These are phyloP conservation scores for Cubamyces sp. DNA, from an alignment of 768 basidiomycete species.

Conservation along the genomic window DNA sequence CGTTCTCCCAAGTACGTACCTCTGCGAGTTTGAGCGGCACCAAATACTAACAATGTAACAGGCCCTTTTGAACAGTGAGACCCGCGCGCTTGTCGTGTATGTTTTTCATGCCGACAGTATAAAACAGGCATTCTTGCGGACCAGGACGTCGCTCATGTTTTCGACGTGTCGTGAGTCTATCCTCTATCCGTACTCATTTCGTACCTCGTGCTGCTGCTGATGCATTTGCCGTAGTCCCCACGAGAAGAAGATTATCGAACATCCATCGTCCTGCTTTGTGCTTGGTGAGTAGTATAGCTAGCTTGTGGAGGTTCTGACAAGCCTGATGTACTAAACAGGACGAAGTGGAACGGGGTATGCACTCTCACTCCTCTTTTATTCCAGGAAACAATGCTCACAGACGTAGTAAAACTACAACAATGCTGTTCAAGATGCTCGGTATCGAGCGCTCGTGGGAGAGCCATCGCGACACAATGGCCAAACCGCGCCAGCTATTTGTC, in stretches of 20 bases:
- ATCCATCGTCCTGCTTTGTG: constrained; percentile 64
- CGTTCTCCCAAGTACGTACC: constrained; percentile 33
- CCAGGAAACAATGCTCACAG: too few relatives aligned
- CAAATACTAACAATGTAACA: constrained; percentile 1
- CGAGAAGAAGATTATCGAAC: constrained; percentile 62
- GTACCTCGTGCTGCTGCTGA: neutral
- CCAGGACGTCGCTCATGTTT: constrained; percentile 43
- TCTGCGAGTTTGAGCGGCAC: neutral
- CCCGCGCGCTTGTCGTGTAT: neutral
- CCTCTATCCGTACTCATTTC: neutral
- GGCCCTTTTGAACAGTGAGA: constrained; percentile 42
- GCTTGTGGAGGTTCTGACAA: neutral
- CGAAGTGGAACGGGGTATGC: constrained; percentile 75
- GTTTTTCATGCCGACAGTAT: neutral
- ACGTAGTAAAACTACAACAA: constrained; percentile 72
- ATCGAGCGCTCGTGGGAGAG: constrained; percentile 60
- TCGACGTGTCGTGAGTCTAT: constrained; percentile 38
- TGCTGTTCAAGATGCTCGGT: constrained; percentile 76
- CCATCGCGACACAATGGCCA: constrained; percentile 36
- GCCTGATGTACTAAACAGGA: constrained; percentile 31
- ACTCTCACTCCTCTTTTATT: too few relatives aligned
- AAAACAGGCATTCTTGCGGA: constrained; percentile 55
- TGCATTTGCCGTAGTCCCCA: constrained; percentile 37
- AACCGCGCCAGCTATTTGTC: constrained; percentile 71
- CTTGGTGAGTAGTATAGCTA: constrained; percentile 37